These are phyloP conservation scores for Penicillium sp. DNA, from an alignment of 2,329 filamentous ascomycete species.

Conservation along the genomic window DNA sequence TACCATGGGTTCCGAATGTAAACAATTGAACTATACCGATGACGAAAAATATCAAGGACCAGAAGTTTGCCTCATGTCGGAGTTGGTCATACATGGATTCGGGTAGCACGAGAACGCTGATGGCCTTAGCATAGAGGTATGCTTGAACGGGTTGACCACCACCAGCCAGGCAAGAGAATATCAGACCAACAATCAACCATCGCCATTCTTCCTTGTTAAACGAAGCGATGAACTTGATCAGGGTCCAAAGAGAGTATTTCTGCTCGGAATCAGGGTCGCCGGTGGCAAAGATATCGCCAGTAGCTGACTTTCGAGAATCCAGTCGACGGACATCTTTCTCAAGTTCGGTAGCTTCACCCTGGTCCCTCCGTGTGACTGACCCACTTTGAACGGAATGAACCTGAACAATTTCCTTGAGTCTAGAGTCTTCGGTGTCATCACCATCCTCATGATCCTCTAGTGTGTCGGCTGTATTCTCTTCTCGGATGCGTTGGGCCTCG, in stretches of 20 bases:
- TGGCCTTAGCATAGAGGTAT: constrained; percentile 87
- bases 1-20: constrained; percentile 66
- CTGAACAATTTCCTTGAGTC: not conserved
- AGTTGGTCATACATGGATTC: constrained; percentile 56
- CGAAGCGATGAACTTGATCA: constrained; percentile 75
- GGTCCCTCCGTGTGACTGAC: not conserved
- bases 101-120: constrained; percentile 67
- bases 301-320: not conserved
- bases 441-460: not conserved
- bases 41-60: constrained; percentile 86
- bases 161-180: constrained; percentile 75
- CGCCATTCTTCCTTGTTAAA: constrained; percentile 76
- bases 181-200: constrained; percentile 70
- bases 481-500: constrained; percentile 32
- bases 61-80: constrained; percentile 74
- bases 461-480: not conserved
- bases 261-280: not conserved
- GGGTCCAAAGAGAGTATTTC: constrained; percentile 69
- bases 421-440: not conserved
- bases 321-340: not conserved
- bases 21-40: constrained; percentile 73
- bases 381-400: not conserved
- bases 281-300: not conserved
- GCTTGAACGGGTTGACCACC: constrained; percentile 75
- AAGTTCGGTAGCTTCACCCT: not conserved